Base-by-base conservation (phyloP, 1,284 basidiomycete species). In the Fomitopsis palustris region DNA sequence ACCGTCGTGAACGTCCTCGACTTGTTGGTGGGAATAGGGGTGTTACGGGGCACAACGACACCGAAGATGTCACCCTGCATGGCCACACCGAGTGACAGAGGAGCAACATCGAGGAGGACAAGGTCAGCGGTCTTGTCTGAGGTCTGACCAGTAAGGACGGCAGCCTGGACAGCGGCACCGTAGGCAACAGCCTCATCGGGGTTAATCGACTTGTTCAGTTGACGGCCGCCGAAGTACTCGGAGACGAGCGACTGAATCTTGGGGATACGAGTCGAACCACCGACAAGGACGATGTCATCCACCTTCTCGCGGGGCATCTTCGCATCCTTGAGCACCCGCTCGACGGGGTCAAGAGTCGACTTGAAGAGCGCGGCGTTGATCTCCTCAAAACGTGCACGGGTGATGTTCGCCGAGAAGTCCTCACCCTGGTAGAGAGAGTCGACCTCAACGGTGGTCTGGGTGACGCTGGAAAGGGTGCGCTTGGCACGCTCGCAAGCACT, bases 381-480 rank as follows among this genome's bases (percentile, higher is more conserved):
- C 83, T 99, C 96, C 81, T 99, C 97, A 82, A 99, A 99, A 77
- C 96, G 94, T 69, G 97, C 97, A 87, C 97, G 94, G 69, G 94
- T 95, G 78, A 98, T 96, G 78, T 89, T 95, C 70, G 95, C 88
- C 54, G 92, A 94, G 84, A 98, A 98, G 81, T 98, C 95, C 73
- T 92, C 90, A 62, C 91, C 90, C 87, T 96, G 88, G 77, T 87
- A 98, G 68, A 98, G 90, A 57, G 96, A 98, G 82, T 98, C 96
- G 74, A 98, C 97, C 78, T 98, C 96, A 69, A 99, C 95, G 69
- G 95, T 92, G 61, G 96, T 97, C 78, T 97, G 95, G 60, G 96
- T 89, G 62, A 95, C 95, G 57, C 96, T 98, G 42, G 96, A 99
- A 61, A 99, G 91, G 38, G 96, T 98, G 67, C 96, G 92, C 87